phyloP scores from a whole-genome alignment of 2,329 filamentous ascomycete genomes.

The Diaporthe sp. region DNA sequence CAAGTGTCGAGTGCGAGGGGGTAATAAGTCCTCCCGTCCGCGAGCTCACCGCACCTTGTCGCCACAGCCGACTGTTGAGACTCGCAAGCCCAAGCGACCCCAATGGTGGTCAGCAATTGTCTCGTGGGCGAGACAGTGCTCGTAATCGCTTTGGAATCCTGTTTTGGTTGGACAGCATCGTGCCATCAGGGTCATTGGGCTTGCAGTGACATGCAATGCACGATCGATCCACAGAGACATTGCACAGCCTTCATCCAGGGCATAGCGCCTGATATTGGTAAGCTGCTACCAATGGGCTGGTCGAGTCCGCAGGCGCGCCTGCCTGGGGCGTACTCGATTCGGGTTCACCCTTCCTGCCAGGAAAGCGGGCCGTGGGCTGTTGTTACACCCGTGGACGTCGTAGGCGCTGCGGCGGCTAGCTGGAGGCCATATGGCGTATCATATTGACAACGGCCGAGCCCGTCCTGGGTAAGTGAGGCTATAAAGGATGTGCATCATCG shows the following conservation, averaged over 20 bases:
- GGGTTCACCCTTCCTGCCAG: background rate
- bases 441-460: slow-evolving; percentile 6
- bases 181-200: background rate
- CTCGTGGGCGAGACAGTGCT: slow-evolving; percentile 33
- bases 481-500: background rate
- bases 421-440: background rate
- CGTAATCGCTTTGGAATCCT: slow-evolving; percentile 30
- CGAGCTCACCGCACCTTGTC: slow-evolving; percentile 10
- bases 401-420: background rate
- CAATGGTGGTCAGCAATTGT: slow-evolving; percentile 28
- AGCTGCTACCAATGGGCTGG: background rate
- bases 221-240: slow-evolving; percentile 24
- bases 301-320: background rate
- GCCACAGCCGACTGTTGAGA: slow-evolving; percentile 15
- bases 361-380: slow-evolving; percentile 7
- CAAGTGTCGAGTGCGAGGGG: background rate
- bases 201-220: background rate
- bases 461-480: background rate
- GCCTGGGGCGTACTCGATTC: background rate
- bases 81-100: slow-evolving; percentile 16
- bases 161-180: slow-evolving; percentile 34
- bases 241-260: background rate
- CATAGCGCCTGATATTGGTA: background rate
- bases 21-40: slow-evolving; percentile 21
- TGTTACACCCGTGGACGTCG: slow-evolving; percentile 2